Conservation (phyloP, 768 basidiomycete genomes). For the Pulveroboletus frians region DNA sequence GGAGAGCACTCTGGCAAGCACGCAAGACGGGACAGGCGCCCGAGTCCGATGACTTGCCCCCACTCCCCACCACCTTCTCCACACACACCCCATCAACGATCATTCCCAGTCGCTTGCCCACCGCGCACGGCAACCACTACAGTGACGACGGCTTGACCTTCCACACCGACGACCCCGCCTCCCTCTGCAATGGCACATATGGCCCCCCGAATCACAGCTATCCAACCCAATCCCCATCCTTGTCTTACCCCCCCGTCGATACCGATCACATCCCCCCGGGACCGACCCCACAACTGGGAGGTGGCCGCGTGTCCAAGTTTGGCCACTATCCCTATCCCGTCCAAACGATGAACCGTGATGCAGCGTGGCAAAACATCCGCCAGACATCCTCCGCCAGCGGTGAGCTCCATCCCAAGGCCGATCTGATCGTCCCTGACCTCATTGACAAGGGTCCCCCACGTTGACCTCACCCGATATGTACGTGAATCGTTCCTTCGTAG, state of each 20-base stretch:
- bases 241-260: slow-evolving; percentile 34
- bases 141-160: slow-evolving; percentile 45
- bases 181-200: slow-evolving; percentile 43
- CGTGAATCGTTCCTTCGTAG: slow-evolving; percentile 40
- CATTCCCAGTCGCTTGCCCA: slow-evolving; percentile 36
- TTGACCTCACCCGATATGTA: slow-evolving; percentile 44
- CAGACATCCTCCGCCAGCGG: slow-evolving; percentile 31
- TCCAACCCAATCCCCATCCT: slow-evolving; percentile 44
- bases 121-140: slow-evolving; percentile 33
- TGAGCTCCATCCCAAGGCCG: slow-evolving; percentile 24
- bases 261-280: slow-evolving; percentile 27
- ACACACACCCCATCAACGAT: slow-evolving; percentile 30
- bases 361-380: slow-evolving; percentile 27
- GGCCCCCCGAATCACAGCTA: slow-evolving; percentile 37
- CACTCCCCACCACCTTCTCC: slow-evolving; percentile 42
- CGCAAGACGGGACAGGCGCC: slow-evolving; percentile 52
- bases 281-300: slow-evolving; percentile 29
- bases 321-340: slow-evolving; percentile 42
- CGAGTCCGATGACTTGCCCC: slow-evolving; percentile 49
- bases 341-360: slow-evolving; percentile 31
- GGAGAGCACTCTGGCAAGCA: slow-evolving; percentile 64
- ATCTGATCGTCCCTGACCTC: slow-evolving; percentile 30
- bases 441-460: slow-evolving; percentile 55
- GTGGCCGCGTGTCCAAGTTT: slow-evolving; percentile 50
- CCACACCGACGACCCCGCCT: slow-evolving; percentile 45